phyloP scores from a whole-genome alignment of 371 early-diverging fungal species.

The Syncephalastrum racemosum region DNA sequence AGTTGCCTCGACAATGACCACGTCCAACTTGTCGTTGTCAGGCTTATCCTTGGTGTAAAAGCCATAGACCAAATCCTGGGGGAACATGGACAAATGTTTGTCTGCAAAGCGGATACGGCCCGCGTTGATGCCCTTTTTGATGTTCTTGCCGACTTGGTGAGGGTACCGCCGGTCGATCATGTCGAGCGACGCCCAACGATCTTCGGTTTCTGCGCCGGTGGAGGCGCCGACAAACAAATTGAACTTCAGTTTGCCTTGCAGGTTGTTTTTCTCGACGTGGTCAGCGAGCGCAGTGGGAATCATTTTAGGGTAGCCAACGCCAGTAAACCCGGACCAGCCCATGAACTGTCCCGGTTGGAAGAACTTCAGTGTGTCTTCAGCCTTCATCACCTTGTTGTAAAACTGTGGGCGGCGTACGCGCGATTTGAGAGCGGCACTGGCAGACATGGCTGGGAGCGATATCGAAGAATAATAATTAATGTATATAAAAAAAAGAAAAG shows the following conservation, averaged over 20 bases:
- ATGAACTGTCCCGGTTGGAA: slow-evolving; percentile 50
- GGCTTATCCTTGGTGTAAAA: slow-evolving; percentile 51
- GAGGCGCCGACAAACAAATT: slow-evolving; percentile 55
- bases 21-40: slow-evolving; percentile 40
- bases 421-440: slow-evolving; percentile 44
- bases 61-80: slow-evolving; percentile 50
- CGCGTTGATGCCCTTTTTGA: slow-evolving; percentile 52
- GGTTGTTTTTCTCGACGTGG: slow-evolving; percentile 51
- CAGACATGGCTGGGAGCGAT: slow-evolving; percentile 4
- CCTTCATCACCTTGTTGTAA: slow-evolving; percentile 43
- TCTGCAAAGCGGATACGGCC: slow-evolving; percentile 56
- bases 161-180: slow-evolving; percentile 59
- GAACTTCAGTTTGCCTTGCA: slow-evolving; percentile 55
- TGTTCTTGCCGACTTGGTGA: slow-evolving; percentile 51
- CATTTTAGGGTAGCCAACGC: slow-evolving; percentile 53
- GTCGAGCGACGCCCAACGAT: slow-evolving; percentile 45
- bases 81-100: slow-evolving; percentile 58
- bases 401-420: slow-evolving; percentile 49
- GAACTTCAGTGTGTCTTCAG: slow-evolving; percentile 43
- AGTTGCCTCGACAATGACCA: slow-evolving; percentile 55
- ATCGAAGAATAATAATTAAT: too few relatives aligned
- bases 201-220: slow-evolving; percentile 50
- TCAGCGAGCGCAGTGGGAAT: slow-evolving; percentile 51
- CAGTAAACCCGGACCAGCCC: slow-evolving; percentile 26
- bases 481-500: too few relatives aligned